Evolutionary conservation across 1,284 basidiomycete genomes (phyloP).

Genomic region (Flammula alnicola): DNA sequence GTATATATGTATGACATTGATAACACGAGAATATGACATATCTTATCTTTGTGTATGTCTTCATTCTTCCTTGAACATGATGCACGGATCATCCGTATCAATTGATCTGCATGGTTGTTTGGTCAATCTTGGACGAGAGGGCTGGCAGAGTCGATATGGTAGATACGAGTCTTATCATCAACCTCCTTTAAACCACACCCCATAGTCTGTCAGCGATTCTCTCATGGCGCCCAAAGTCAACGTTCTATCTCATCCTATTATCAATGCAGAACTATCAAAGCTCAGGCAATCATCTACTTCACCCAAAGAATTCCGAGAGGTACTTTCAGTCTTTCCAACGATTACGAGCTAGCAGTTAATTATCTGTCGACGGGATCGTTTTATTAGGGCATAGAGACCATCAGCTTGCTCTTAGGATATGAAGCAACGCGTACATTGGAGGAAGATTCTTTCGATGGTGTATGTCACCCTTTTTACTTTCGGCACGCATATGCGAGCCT

Average conservation of each 20-base stretch:
- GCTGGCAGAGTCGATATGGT: too few species aligned
- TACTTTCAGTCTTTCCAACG: constrained; percentile 29
- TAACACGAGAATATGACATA: background rate
- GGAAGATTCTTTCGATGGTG: constrained; percentile 64
- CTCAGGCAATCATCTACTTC: constrained; percentile 66
- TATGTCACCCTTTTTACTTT: constrained; percentile 38
- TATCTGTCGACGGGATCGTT: too few species aligned
- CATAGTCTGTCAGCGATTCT: background rate
- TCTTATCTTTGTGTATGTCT: background rate
- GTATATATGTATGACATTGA: background rate
- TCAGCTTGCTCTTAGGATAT: constrained; percentile 74
- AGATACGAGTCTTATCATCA: too few species aligned
- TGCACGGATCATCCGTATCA: constrained; percentile 1
- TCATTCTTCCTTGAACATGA: too few species aligned
- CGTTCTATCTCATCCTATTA: constrained; percentile 72
- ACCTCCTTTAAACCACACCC: background rate
- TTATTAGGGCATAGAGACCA: constrained; percentile 66
- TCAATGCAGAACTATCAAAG: constrained; percentile 74
- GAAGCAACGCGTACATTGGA: constrained; percentile 74
- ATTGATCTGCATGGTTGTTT: background rate
- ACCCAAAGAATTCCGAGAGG: constrained; percentile 81
- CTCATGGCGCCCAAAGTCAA: constrained; percentile 40
- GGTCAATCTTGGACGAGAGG: constrained; percentile 5
- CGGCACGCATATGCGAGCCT: background rate
- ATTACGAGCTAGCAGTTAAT: background rate